Evolutionary conservation across 2,329 filamentous ascomycete species (phyloP).

Genomic region (Coniochaeta sp.): DNA sequence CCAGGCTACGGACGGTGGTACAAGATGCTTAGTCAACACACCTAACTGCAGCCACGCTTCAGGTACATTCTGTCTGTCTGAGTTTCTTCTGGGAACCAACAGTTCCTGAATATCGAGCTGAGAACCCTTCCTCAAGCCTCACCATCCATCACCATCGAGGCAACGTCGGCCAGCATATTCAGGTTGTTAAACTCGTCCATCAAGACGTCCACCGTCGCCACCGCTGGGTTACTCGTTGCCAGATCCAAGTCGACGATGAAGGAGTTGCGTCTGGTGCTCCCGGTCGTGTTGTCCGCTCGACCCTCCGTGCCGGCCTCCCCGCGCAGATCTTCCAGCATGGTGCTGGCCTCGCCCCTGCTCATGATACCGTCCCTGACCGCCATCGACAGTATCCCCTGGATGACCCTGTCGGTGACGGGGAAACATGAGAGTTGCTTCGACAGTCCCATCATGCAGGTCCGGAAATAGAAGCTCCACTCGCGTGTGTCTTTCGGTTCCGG

Average conservation of each 20-base stretch:
- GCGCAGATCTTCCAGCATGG: not conserved
- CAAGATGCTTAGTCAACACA: no score
- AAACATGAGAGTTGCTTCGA: not conserved
- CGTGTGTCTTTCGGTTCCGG: not conserved
- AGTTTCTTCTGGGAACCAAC: no score
- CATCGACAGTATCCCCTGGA: not conserved
- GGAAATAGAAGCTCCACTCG: not conserved
- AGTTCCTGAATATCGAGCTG: no score
- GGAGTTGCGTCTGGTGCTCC: no score
- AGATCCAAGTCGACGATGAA: slow-evolving; percentile 2
- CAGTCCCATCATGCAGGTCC: not conserved
- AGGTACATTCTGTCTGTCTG: no score
- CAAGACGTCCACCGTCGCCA: not conserved
- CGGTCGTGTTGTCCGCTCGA: no score
- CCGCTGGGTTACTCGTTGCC: not conserved
- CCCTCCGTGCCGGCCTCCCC: not conserved
- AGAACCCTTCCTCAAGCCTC: no score
- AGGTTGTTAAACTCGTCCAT: not conserved
- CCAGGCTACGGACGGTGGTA: no score
- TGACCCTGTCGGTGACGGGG: not conserved
- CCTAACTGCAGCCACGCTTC: no score
- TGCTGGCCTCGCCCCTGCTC: not conserved
- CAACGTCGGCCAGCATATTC: not conserved
- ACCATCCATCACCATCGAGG: not conserved
- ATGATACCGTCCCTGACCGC: not conserved